These are phyloP conservation scores for Pseudocercospora fijiensis DNA, from an alignment of 2,329 filamentous ascomycete species.

Conservation along the genomic window DNA sequence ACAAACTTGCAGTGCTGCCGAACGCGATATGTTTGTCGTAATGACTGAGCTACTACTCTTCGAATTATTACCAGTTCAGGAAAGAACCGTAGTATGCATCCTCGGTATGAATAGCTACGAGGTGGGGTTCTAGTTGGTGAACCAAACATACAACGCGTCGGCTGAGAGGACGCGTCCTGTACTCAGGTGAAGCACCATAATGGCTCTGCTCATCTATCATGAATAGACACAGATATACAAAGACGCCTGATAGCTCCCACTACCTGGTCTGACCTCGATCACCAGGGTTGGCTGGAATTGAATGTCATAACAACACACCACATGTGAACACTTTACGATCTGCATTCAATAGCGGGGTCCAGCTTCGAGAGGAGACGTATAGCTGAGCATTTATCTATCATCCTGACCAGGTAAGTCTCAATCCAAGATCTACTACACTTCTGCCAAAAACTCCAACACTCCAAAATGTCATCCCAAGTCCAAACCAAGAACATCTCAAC, in stretches of 20 bases:
- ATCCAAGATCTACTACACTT: neutral
- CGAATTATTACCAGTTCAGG: neutral
- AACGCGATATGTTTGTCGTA: neutral
- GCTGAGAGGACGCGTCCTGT: neutral
- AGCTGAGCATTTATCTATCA: neutral
- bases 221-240: neutral
- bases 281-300: neutral
- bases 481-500: neutral
- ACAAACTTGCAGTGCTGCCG: neutral
- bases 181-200: neutral
- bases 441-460: neutral
- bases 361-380: neutral
- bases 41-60: neutral
- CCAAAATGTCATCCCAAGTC: neutral
- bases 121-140: neutral
- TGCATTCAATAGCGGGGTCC: neutral
- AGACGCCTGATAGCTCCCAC: neutral
- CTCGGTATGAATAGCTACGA: neutral
- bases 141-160: neutral
- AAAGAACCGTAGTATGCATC: neutral
- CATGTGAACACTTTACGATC: neutral
- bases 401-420: neutral
- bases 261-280: neutral
- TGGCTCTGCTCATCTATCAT: neutral
- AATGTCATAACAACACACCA: neutral